Percentiles rank a stretch among this genome's conserved stretches.
These are phyloP conservation scores for Boletellus emodensis DNA, from an alignment of 768 basidiomycete genomes.

Conservation along the genomic window DNA sequence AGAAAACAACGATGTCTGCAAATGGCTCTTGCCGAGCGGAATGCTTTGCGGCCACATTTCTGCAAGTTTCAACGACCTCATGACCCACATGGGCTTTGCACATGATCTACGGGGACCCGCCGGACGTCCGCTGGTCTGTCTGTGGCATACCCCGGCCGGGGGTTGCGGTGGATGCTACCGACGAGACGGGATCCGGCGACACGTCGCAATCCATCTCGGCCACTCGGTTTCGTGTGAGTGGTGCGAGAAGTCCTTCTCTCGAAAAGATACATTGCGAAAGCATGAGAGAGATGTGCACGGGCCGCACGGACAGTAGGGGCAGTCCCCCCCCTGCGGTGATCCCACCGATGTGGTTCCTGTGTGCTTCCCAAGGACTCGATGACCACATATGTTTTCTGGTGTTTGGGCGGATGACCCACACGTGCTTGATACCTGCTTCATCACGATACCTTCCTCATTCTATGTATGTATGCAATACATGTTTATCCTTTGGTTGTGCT, in stretches of 20 bases:
- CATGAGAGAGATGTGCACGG: conserved; percentile 3
- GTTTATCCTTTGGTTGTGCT: no score
- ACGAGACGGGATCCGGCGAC: conserved; percentile 2
- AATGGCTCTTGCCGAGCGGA: not conserved
- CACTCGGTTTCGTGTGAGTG: not conserved
- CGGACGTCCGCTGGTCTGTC: not conserved
- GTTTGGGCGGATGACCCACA: no score
- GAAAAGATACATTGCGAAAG: not conserved
- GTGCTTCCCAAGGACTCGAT: no score
- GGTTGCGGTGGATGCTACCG: not conserved
- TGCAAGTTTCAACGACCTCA: not conserved
- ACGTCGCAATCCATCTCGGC: conserved; percentile 3
- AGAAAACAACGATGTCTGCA: not conserved
- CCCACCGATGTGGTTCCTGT: no score
- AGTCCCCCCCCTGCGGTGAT: no score
- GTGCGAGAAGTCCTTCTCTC: conserved; percentile 3
- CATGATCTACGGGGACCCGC: conserved; percentile 10
- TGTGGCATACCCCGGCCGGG: not conserved
- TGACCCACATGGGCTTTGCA: not conserved
- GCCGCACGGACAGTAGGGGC: no score
- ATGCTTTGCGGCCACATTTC: not conserved
- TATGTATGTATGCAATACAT: no score
- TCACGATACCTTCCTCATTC: no score
- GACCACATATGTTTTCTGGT: no score
- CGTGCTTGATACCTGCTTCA: no score